Conservation (phyloP, 768 basidiomycete species). For the Exsudoporus frostii region DNA sequence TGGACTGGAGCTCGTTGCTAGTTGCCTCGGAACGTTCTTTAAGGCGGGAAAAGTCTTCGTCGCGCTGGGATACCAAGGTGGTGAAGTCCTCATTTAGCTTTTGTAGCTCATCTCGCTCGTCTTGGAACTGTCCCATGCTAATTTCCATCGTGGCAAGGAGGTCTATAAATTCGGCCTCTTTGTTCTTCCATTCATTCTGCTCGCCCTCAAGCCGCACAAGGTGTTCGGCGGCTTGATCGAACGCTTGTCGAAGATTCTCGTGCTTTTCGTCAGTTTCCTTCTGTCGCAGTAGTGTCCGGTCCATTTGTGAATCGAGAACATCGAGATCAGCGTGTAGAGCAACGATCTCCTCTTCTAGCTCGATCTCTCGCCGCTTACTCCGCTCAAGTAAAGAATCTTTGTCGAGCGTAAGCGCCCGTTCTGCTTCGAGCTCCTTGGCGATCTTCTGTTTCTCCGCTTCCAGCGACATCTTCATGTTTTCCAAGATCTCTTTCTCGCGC, state of each 20-base stretch:
- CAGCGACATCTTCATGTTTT: constrained; percentile 76
- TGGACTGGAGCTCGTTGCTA: constrained; percentile 66
- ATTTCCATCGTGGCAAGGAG: constrained; percentile 56
- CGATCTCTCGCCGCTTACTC: constrained; percentile 79
- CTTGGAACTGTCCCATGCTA: constrained; percentile 55
- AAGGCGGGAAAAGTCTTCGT: constrained; percentile 70
- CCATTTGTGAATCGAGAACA: constrained; percentile 80
- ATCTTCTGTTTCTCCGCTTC: constrained; percentile 83
- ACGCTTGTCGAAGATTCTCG: constrained; percentile 63
- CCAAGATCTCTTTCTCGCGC: constrained; percentile 72
- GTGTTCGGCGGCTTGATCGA: constrained; percentile 84
- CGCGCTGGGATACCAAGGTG: constrained; percentile 65
- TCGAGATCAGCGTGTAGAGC: constrained; percentile 83
- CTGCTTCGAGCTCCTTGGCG: constrained; percentile 78
- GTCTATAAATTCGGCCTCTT: constrained; percentile 62
- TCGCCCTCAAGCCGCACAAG: constrained; percentile 78
- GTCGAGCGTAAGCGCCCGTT: constrained; percentile 74
- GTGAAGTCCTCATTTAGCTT: constrained; percentile 68
- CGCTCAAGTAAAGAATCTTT: constrained; percentile 81
- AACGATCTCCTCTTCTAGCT: constrained; percentile 81
- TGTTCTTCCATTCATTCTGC: constrained; percentile 59
- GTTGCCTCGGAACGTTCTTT: constrained; percentile 72
- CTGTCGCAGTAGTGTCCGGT: constrained; percentile 71
- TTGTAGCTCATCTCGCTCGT: constrained; percentile 58
- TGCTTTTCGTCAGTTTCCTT: constrained; percentile 80